Evolutionary conservation across 495 filamentous ascomycete species (phyloP), one percentile per base, ranked within the genome.

Genomic region (Niebla homalea): DNA sequence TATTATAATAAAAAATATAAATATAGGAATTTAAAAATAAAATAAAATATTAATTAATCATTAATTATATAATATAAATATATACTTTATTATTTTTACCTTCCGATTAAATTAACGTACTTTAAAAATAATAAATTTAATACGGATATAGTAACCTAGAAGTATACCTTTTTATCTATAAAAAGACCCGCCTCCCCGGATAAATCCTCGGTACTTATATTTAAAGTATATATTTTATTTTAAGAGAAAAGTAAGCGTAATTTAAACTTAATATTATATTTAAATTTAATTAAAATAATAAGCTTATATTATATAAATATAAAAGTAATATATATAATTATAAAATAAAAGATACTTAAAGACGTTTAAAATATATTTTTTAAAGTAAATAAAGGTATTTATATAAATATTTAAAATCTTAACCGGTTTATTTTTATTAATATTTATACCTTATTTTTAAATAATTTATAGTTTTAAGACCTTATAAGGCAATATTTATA

Each of bases 1-100:
- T 18, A 35, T 44, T 26, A 37, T 52, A 52, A 47, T 46, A 46
- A 35, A 8, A 26, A 21, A 37, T 26, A 3, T 35, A 39, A 52
- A 19, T 22, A 15, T 21, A 10, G 42, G 11, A 39, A 37, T 23
- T 12, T 10, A 20, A 16, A 16, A 16, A 40, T 3, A 16, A 16
- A 16, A 16, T 40, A 3, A 11, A 20, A 40, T 40, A 16, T 11
- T 11, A 11, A 37, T 37, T n/a, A 11, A 37, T 11, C n/a, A 37
- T 37, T 11, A 37, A 11, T 11, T 37, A 11, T 37, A 37, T 37
- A 37, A n/a, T n/a, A 11, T 37, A 11, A 11, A 11, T 11, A 11
- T 37, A 37, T 11, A 37, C n/a, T n/a, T n/a, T 37, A 37, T 10
- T 11, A 37, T n/a, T 37, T 37, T 11, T 43, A 16, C 40, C 6